Conservation (phyloP, 306 rosid species). For the Castanea sativa region DNA sequence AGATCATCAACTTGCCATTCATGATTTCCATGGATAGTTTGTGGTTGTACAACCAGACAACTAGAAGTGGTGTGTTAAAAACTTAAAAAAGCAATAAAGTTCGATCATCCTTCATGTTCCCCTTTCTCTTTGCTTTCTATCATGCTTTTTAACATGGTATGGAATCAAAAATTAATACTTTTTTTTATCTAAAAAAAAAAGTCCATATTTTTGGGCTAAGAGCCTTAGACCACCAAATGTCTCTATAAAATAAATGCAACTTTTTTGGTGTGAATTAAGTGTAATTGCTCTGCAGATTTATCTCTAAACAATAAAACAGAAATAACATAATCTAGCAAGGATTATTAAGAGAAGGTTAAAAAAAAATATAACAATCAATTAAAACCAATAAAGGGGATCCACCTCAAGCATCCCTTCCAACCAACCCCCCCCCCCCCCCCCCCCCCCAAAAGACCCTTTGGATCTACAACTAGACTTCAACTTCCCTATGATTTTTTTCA, state of each 20-base stretch:
- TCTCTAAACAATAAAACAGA: slow-evolving; percentile 29
- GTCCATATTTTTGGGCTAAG: not conserved
- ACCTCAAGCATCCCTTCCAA: not conserved
- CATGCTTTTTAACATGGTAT: not conserved
- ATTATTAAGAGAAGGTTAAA: slow-evolving; percentile 18
- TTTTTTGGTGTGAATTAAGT: no score
- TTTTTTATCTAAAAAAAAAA: not conserved
- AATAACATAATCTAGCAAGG: not conserved
- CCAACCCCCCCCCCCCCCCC: no score
- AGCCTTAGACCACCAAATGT: not conserved
- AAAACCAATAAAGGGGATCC: not conserved
- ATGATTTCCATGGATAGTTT: no score
- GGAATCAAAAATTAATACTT: not conserved
- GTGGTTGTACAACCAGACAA: not conserved
- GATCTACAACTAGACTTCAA: slow-evolving; percentile 30
- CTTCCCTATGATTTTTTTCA: slow-evolving; percentile 10
- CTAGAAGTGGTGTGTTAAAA: not conserved
- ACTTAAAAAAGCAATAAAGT: not conserved
- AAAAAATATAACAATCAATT: slow-evolving; percentile 16
- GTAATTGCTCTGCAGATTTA: slow-evolving; percentile 20
- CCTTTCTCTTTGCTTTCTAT: not conserved
- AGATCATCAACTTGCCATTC: no score
- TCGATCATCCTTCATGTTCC: not conserved
- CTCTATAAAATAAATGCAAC: not conserved
- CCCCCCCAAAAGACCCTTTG: not conserved